These are phyloP conservation scores for Rubia balearica DNA, from an alignment of 305 asterid genomes.

Conservation along the genomic window DNA sequence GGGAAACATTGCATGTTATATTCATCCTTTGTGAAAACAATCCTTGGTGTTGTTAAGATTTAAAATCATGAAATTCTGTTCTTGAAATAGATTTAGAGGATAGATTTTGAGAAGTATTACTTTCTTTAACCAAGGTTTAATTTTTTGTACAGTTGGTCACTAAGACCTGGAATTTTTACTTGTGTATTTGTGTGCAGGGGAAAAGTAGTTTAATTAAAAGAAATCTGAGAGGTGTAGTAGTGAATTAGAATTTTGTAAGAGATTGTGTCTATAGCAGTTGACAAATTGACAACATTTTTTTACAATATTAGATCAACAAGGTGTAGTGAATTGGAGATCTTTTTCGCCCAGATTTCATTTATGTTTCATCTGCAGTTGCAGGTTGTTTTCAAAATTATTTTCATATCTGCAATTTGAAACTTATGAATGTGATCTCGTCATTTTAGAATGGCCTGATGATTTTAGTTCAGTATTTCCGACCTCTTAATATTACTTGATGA, in stretches of 20 bases:
- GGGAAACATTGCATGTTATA: neutral
- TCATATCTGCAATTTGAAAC: neutral
- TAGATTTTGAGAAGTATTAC: neutral
- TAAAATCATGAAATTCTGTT: neutral
- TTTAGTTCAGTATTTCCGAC: neutral
- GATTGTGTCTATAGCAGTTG: neutral
- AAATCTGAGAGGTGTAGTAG: neutral
- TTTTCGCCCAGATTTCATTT: neutral
- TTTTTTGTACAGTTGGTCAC: neutral
- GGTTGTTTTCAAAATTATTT: constrained; percentile 8
- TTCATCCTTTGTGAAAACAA: neutral
- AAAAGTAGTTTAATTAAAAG: too few relatives aligned
- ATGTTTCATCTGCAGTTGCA: constrained; percentile 37
- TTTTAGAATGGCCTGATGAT: neutral
- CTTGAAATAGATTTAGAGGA: neutral
- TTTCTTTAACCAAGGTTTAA: neutral
- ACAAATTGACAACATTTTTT: neutral
- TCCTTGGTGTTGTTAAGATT: neutral
- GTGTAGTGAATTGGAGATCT: neutral
- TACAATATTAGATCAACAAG: neutral
- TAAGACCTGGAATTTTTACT: neutral
- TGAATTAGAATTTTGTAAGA: neutral
- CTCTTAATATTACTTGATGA: neutral
- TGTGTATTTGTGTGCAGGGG: neutral
- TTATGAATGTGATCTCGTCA: neutral